phyloP scores from a whole-genome alignment of 305 asterid species.

The Stenogyne calaminthoides region DNA sequence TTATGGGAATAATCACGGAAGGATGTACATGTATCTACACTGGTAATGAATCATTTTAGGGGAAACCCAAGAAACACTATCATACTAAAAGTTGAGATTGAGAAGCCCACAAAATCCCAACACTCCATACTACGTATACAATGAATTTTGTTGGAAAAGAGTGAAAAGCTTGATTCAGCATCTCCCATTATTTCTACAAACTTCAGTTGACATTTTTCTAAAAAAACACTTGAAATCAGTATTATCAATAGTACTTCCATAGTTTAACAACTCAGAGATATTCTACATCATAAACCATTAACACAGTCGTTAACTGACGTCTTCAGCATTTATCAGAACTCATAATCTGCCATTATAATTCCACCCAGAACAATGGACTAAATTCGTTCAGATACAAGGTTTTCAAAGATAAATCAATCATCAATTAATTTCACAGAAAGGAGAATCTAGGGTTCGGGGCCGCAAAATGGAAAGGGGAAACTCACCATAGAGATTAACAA shows the following conservation, averaged over 20 bases:
- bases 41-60: not conserved
- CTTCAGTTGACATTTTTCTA: not conserved
- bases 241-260: not conserved
- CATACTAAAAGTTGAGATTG: not conserved
- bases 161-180: not conserved
- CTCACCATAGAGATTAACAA: conserved; percentile 72
- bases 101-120: not conserved
- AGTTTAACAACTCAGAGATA: not conserved
- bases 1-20: not conserved
- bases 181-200: not conserved
- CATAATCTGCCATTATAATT: not conserved
- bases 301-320: not conserved
- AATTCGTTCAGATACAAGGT: not conserved
- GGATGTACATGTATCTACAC: not conserved
- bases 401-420: not conserved
- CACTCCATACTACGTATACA: not conserved
- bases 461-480: conserved; percentile 21
- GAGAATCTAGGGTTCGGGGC: conserved; percentile 25
- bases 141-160: not conserved
- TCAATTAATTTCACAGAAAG: not conserved
- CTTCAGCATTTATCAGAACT: conserved; percentile 16
- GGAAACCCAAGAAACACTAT: not conserved
- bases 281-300: not conserved
- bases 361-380: not conserved
- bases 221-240: not conserved